Conservation (phyloP, 2,329 filamentous ascomycete species). For the Sarocladium oryzae region DNA sequence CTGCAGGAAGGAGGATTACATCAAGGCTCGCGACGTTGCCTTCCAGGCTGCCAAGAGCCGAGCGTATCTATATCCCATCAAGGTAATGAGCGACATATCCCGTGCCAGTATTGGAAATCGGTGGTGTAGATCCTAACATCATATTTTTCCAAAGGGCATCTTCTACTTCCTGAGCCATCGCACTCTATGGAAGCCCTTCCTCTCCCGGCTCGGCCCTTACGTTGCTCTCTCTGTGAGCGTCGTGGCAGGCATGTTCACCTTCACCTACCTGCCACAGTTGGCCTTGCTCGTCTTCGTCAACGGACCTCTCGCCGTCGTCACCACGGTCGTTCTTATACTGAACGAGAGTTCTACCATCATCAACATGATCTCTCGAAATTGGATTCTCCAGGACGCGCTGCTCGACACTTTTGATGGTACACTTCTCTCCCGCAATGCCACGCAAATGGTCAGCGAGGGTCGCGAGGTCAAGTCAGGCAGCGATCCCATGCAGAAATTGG, state of each 20-base stretch:
- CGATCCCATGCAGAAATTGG: conserved; percentile 51
- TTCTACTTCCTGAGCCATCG: conserved; percentile 51
- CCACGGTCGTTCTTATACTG: conserved; percentile 62
- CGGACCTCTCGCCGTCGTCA: conserved; percentile 71
- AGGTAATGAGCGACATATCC: conserved; percentile 29
- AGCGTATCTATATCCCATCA: conserved; percentile 82
- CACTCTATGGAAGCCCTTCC: conserved; percentile 52
- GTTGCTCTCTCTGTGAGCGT: conserved; percentile 66
- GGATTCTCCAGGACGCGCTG: conserved; percentile 74
- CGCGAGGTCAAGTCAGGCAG: conserved; percentile 61
- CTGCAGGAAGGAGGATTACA: conserved; percentile 61
- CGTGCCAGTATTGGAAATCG: neutral
- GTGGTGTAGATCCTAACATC: neutral
- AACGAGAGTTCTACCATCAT: conserved; percentile 55
- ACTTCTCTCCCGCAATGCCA: conserved; percentile 43
- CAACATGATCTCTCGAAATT: conserved; percentile 55
- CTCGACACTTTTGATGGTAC: conserved; percentile 85
- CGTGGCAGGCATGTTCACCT: conserved; percentile 74
- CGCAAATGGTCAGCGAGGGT: conserved; percentile 63
- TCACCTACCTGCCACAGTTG: conserved; percentile 81
- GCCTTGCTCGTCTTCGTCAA: conserved; percentile 78
- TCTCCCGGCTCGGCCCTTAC: conserved; percentile 51
- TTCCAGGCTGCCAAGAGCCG: conserved; percentile 66
- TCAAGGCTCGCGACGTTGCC: conserved; percentile 56
- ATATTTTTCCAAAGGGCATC: conserved; percentile 39